Conservation (phyloP, 305 asterid genomes). For the Plantago lanceolata region DNA sequence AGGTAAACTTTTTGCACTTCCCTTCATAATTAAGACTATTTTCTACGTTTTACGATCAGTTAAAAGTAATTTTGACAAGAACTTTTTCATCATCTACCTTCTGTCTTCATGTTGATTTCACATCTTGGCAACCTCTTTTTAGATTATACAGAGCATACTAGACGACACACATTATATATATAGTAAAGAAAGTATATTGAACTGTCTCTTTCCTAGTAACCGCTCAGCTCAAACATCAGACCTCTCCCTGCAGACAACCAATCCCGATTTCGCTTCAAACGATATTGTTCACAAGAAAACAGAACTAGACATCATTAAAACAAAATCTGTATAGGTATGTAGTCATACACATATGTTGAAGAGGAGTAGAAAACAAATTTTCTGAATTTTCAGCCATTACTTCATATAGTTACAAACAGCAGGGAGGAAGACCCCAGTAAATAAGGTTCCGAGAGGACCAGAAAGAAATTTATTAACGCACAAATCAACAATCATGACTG, state of each 20-base stretch:
- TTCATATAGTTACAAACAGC: background rate
- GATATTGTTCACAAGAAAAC: too few species aligned
- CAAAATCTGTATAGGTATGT: background rate
- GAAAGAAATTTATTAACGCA: background rate
- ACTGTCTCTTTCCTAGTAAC: background rate
- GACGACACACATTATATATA: constrained; percentile 18
- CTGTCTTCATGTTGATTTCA: constrained; percentile 8
- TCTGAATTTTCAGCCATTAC: background rate
- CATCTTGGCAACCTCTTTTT: background rate
- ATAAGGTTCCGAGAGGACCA: background rate
- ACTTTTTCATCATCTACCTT: constrained; percentile 11
- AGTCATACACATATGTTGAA: background rate
- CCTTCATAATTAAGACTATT: constrained; percentile 11
- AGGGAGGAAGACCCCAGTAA: background rate
- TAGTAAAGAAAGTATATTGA: background rate
- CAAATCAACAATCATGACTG: background rate
- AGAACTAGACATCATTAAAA: too few species aligned
- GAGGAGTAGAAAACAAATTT: background rate
- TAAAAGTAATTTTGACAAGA: constrained; percentile 7
- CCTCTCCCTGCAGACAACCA: background rate
- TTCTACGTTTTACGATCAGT: constrained; percentile 6
- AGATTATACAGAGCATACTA: constrained; percentile 2
- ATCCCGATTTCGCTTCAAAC: background rate
- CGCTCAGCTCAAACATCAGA: background rate
- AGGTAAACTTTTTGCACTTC: background rate